These are phyloP conservation scores for Arabidopsis arenosa DNA, from an alignment of 345 rosid genomes.

Conservation along the genomic window DNA sequence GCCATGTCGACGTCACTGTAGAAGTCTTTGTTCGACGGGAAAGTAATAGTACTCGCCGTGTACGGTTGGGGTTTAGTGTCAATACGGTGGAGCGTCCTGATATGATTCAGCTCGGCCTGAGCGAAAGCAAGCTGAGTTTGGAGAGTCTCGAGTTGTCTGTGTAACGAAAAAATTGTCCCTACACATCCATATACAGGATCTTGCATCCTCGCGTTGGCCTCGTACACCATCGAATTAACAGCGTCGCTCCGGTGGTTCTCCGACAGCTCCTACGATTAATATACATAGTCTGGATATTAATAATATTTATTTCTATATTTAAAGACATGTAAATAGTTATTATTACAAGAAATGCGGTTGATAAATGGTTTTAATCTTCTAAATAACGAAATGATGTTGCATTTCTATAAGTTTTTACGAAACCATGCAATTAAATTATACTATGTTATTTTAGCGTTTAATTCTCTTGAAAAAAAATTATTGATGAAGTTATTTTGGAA, in stretches of 20 bases:
- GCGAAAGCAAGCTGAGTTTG: conserved; percentile 79
- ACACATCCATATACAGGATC: conserved; percentile 95
- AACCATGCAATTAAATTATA: background rate
- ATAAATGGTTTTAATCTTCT: background rate
- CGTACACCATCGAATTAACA: conserved; percentile 94
- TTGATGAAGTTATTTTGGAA: background rate
- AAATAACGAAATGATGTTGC: background rate
- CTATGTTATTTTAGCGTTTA: background rate
- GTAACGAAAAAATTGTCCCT: conserved; percentile 79
- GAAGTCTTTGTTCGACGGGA: conserved; percentile 35
- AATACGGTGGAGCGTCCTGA: conserved; percentile 48
- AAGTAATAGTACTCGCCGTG: conserved; percentile 18
- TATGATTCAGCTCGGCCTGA: conserved; percentile 78
- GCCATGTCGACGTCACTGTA: conserved; percentile 27
- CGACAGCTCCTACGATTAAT: conserved; percentile 57
- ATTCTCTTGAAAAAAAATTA: background rate
- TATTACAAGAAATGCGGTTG: background rate
- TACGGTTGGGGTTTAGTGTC: conserved; percentile 30
- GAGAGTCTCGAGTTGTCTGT: conserved; percentile 76
- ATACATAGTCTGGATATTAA: background rate
- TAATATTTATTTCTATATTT: background rate
- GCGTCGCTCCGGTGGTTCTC: conserved; percentile 80
- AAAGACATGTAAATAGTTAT: background rate
- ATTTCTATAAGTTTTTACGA: background rate
- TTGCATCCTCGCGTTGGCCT: conserved; percentile 85